Percentiles rank a stretch among this genome's conserved stretches.
phyloP scores from a whole-genome alignment of 164 flowering plant genomes.

The Sextonia rubra region DNA sequence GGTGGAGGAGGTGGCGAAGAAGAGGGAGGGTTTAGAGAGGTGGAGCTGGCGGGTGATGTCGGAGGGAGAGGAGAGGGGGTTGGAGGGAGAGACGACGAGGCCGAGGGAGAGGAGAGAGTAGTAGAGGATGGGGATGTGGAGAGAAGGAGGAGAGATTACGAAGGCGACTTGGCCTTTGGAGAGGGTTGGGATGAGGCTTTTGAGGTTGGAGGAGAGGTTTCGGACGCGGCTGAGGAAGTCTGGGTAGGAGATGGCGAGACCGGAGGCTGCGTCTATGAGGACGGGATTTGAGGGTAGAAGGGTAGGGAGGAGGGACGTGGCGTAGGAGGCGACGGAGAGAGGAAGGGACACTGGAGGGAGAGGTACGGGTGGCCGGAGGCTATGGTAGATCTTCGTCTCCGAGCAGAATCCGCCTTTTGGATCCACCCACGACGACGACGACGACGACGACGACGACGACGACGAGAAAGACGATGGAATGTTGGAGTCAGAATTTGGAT shows the following conservation, averaged over 20 bases:
- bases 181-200: neutral
- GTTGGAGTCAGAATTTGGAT: neutral
- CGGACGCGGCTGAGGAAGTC: slow-evolving; percentile 21
- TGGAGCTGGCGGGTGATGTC: slow-evolving; percentile 46
- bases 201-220: slow-evolving; percentile 34
- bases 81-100: slow-evolving; percentile 52
- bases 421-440: neutral
- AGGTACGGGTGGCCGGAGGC: slow-evolving; percentile 38
- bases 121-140: slow-evolving; percentile 45
- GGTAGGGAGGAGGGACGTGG: slow-evolving; percentile 32
- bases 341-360: slow-evolving; percentile 37
- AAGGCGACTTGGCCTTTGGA: slow-evolving; percentile 32
- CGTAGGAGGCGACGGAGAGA: slow-evolving; percentile 37
- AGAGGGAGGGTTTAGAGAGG: slow-evolving; percentile 40
- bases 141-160: slow-evolving; percentile 37
- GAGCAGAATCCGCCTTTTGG: slow-evolving; percentile 52
- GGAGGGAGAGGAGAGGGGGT: slow-evolving; percentile 39
- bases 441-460: neutral
- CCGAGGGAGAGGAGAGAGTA: slow-evolving; percentile 57
- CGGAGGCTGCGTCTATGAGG: slow-evolving; percentile 43
- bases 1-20: slow-evolving; percentile 42
- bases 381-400: slow-evolving; percentile 42
- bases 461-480: neutral
- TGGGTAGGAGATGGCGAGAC: slow-evolving; percentile 30
- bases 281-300: slow-evolving; percentile 15